Conservation (phyloP, 306 rosid species). For the Cicer arietinum region DNA sequence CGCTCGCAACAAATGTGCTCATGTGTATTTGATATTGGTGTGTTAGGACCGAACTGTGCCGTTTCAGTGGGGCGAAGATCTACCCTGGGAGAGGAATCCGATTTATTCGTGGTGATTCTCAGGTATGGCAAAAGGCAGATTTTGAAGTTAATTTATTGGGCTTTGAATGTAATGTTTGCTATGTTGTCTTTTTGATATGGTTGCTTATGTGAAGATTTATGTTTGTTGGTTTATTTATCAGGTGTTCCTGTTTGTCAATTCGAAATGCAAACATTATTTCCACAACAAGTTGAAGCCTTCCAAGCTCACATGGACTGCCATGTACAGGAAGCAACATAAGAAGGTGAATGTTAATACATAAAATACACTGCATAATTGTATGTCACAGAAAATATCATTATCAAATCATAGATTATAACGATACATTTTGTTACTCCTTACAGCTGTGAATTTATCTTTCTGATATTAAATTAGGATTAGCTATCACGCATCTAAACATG, state of each 20-base stretch:
- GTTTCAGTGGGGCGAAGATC: slow-evolving; percentile 87
- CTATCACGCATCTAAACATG: background rate
- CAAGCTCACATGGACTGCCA: slow-evolving; percentile 82
- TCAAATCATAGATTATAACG: background rate
- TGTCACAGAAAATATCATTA: background rate
- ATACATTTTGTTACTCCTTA: too few relatives aligned
- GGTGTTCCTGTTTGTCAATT: slow-evolving; percentile 75
- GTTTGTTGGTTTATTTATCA: slow-evolving; percentile 32
- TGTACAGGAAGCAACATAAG: slow-evolving; percentile 80
- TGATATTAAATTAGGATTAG: background rate
- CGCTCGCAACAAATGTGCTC: background rate
- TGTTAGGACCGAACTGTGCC: slow-evolving; percentile 83
- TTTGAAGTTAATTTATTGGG: background rate
- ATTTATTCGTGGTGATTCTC: slow-evolving; percentile 80
- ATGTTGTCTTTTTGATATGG: background rate
- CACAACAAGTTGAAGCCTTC: slow-evolving; percentile 81
- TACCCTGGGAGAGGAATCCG: slow-evolving; percentile 85
- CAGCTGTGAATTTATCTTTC: background rate
- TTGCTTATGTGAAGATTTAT: background rate
- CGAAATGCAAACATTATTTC: slow-evolving; percentile 78
- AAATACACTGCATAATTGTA: background rate
- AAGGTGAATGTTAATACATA: slow-evolving; percentile 51
- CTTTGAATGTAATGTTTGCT: background rate
- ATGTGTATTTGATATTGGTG: slow-evolving; percentile 31
- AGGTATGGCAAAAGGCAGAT: slow-evolving; percentile 46